Evolutionary conservation across 2,329 filamentous ascomycete species (phyloP).

Genomic region (Penicillium psychrosexuale): DNA sequence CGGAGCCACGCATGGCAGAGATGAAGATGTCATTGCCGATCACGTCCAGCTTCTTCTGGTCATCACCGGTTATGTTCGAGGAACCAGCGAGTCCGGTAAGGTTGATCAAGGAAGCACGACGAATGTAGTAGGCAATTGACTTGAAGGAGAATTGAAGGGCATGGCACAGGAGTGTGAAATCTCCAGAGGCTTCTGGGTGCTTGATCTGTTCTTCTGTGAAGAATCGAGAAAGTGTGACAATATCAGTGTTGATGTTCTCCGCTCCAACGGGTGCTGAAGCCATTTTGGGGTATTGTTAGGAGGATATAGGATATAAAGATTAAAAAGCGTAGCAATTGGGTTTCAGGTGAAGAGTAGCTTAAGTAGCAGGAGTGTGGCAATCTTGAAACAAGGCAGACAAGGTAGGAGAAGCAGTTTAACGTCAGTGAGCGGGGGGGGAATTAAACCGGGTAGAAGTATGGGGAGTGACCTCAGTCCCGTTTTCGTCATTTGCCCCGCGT

Average conservation of each 20-base stretch:
- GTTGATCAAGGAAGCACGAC: slow-evolving; percentile 90
- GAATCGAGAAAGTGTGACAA: slow-evolving; percentile 91
- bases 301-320: slow-evolving; percentile 3
- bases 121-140: slow-evolving; percentile 99
- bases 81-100: slow-evolving; percentile 92
- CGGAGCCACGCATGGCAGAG: slow-evolving; percentile 87
- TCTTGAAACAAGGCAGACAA: not conserved
- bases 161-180: slow-evolving; percentile 98
- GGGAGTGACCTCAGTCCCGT: slow-evolving; percentile 16
- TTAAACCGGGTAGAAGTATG: slow-evolving; percentile 23
- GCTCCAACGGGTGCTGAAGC: slow-evolving; percentile 49
- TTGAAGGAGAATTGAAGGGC: slow-evolving; percentile 99
- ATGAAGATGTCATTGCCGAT: slow-evolving; percentile 99
- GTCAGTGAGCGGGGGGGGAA: slow-evolving; percentile 10
- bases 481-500: slow-evolving; percentile 27
- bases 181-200: slow-evolving; percentile 90
- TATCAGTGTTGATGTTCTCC: slow-evolving; percentile 92
- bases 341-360: not conserved
- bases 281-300: slow-evolving; percentile 25
- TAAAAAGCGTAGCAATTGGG: slow-evolving; percentile 3
- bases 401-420: slow-evolving; percentile 11
- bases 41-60: slow-evolving; percentile 99
- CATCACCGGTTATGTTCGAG: slow-evolving; percentile 91
- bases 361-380: slow-evolving; percentile 1
- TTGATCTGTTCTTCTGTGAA: slow-evolving; percentile 94